These are phyloP conservation scores for Vanrija sp. DNA, from an alignment of 1,284 basidiomycete genomes.

Conservation along the genomic window DNA sequence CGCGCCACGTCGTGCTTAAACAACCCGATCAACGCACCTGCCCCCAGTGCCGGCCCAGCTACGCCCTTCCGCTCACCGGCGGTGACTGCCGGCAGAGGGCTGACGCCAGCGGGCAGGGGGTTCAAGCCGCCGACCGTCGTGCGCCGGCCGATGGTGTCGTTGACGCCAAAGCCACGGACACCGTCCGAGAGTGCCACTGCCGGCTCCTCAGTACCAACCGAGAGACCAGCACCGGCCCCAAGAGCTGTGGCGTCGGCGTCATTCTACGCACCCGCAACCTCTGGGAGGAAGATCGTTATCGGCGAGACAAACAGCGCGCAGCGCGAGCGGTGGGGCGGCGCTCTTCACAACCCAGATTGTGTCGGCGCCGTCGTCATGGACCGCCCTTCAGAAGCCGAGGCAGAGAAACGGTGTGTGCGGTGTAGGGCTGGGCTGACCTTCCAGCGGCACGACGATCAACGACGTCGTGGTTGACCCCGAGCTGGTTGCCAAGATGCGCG, in stretches of 20 bases:
- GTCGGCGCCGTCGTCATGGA: conserved; percentile 84
- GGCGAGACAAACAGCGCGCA: conserved; percentile 39
- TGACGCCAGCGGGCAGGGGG: too few species aligned
- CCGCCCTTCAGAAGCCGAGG: conserved; percentile 65
- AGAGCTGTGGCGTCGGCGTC: conserved; percentile 8
- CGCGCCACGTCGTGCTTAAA: conserved; percentile 28
- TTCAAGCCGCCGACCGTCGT: too few species aligned
- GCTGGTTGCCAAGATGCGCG: conserved; percentile 70
- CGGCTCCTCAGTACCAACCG: background rate
- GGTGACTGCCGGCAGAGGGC: too few species aligned
- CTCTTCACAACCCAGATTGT: conserved; percentile 59
- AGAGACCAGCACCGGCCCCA: background rate
- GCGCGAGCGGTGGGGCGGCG: conserved; percentile 27
- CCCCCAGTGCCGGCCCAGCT: background rate
- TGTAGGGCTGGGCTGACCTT: background rate
- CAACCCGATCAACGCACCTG: conserved; percentile 10
- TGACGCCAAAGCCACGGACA: too few species aligned
- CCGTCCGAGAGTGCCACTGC: too few species aligned
- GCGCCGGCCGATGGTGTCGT: background rate
- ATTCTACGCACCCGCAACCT: conserved; percentile 29
- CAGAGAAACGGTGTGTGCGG: conserved; percentile 64
- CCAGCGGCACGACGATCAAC: conserved; percentile 53
- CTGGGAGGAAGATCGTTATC: conserved; percentile 30
- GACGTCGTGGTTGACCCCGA: conserved; percentile 92
- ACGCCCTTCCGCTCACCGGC: background rate